These are phyloP conservation scores for Wallacemonas sp. DNA, from an alignment of 208 protist genomes.

Conservation along the genomic window DNA sequence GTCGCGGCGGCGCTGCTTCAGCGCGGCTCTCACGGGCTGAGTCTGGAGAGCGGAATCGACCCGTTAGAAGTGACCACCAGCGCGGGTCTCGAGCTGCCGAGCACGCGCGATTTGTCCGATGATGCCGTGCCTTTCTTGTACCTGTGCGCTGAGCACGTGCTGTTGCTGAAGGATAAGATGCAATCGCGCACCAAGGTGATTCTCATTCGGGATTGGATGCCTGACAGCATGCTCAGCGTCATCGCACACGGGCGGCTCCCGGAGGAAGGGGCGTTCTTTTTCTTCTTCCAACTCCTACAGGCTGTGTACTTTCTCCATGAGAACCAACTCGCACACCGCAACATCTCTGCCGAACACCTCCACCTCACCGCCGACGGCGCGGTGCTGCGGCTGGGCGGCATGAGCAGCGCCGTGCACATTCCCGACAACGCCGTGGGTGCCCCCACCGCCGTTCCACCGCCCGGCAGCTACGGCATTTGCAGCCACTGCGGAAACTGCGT, in stretches of 20 bases:
- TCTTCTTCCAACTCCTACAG: conserved; percentile 87
- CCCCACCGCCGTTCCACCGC: conserved; percentile 26
- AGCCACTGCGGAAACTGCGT: conserved; percentile 31
- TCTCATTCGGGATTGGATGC: conserved; percentile 32
- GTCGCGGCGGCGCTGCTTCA: conserved; percentile 8
- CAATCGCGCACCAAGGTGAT: conserved; percentile 35
- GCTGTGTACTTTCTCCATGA: conserved; percentile 79
- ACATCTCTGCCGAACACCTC: conserved; percentile 48
- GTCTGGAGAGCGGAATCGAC: neutral
- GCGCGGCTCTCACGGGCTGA: conserved; percentile 1
- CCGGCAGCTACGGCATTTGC: conserved; percentile 35
- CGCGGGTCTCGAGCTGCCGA: conserved; percentile 19
- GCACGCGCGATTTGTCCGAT: conserved; percentile 17
- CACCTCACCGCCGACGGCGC: conserved; percentile 80
- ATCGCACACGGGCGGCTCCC: conserved; percentile 41
- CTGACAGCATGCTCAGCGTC: conserved; percentile 70
- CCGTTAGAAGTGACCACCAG: conserved; percentile 12
- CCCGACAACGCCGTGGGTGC: conserved; percentile 4
- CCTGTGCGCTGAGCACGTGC: conserved; percentile 27
- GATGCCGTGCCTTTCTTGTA: conserved; percentile 25
- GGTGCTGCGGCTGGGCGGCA: conserved; percentile 61
- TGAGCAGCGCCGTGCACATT: conserved; percentile 71
- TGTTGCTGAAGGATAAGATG: conserved; percentile 40
- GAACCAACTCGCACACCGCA: conserved; percentile 32
- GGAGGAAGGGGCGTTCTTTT: conserved; percentile 67